phyloP scores from a whole-genome alignment of 1,139 yeast species.

The Zygoascus hellenicus region DNA sequence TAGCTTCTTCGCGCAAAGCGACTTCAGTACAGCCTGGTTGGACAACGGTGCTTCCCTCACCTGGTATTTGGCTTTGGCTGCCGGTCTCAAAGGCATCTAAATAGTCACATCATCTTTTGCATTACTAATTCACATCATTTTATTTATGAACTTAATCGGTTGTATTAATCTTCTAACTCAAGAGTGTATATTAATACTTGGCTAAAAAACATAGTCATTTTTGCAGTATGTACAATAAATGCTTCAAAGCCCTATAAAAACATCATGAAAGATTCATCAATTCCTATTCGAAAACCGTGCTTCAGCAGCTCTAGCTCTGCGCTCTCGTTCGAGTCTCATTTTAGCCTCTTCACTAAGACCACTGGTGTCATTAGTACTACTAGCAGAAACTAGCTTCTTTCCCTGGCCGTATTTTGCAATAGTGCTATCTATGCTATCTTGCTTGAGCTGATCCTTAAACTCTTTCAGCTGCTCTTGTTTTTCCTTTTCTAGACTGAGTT shows the following conservation, averaged over 20 bases:
- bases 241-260: background rate
- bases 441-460: conserved; percentile 27
- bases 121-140: conserved; percentile 1
- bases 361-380: background rate
- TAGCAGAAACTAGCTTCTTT: conserved; percentile 27
- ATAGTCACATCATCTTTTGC: background rate
- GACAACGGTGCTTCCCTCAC: conserved; percentile 89
- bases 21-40: conserved; percentile 47
- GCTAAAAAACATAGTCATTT: background rate
- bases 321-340: conserved; percentile 79
- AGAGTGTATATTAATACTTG: conserved; percentile 9
- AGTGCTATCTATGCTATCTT: conserved; percentile 30
- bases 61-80: conserved; percentile 81
- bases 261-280: background rate
- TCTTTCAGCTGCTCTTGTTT: conserved; percentile 34
- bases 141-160: conserved; percentile 1
- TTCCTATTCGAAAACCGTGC: conserved; percentile 51
- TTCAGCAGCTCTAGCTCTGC: conserved; percentile 95
- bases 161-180: background rate
- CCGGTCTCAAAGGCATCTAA: conserved; percentile 34
- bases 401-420: conserved; percentile 32
- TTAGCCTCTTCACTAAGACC: conserved; percentile 63
- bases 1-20: conserved; percentile 53
- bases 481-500: conserved; percentile 25
- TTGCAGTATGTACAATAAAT: background rate